These are phyloP conservation scores for Penicillium sp. DNA, from an alignment of 2,329 filamentous ascomycete genomes.

Conservation along the genomic window DNA sequence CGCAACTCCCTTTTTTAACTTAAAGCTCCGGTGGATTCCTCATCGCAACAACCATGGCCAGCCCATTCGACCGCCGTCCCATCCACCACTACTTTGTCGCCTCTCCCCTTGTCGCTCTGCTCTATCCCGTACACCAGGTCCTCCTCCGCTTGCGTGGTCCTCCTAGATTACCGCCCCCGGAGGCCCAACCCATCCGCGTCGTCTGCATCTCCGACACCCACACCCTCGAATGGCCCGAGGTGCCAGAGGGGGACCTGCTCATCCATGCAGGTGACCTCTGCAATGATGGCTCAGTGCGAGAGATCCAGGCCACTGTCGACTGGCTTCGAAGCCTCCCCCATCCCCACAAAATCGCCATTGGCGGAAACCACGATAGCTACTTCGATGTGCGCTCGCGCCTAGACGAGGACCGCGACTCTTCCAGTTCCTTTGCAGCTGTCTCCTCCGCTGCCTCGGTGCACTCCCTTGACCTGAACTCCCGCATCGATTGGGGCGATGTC, in stretches of 20 bases:
- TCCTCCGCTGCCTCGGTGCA: slow-evolving; percentile 41
- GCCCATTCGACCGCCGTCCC: slow-evolving; percentile 52
- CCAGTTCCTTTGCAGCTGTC: slow-evolving; percentile 27
- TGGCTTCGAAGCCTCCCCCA: slow-evolving; percentile 78
- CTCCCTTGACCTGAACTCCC: slow-evolving; percentile 44
- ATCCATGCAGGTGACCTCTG: slow-evolving; percentile 89
- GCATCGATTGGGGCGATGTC: slow-evolving; percentile 66
- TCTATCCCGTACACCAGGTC: slow-evolving; percentile 63
- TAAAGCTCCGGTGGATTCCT: slow-evolving; percentile 5
- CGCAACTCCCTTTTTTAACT: slow-evolving; percentile 2
- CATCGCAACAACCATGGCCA: slow-evolving; percentile 30
- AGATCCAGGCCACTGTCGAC: slow-evolving; percentile 80
- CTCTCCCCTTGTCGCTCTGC: slow-evolving; percentile 67
- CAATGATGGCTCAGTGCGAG: slow-evolving; percentile 67
- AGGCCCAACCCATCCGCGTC: slow-evolving; percentile 63
- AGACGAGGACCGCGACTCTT: slow-evolving; percentile 53
- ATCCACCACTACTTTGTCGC: slow-evolving; percentile 64
- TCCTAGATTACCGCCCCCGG: slow-evolving; percentile 60
- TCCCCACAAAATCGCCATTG: slow-evolving; percentile 75
- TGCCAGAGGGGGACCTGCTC: slow-evolving; percentile 76
- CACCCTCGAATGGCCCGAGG: slow-evolving; percentile 50
- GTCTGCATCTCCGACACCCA: slow-evolving; percentile 94
- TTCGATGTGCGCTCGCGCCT: slow-evolving; percentile 69
- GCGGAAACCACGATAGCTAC: slow-evolving; percentile 87
- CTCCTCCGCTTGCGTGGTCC: slow-evolving; percentile 68